Percentiles rank a stretch among this genome's conserved stretches.
These are phyloP conservation scores for Podaxis pistillaris DNA, from an alignment of 768 basidiomycete genomes.

Conservation along the genomic window DNA sequence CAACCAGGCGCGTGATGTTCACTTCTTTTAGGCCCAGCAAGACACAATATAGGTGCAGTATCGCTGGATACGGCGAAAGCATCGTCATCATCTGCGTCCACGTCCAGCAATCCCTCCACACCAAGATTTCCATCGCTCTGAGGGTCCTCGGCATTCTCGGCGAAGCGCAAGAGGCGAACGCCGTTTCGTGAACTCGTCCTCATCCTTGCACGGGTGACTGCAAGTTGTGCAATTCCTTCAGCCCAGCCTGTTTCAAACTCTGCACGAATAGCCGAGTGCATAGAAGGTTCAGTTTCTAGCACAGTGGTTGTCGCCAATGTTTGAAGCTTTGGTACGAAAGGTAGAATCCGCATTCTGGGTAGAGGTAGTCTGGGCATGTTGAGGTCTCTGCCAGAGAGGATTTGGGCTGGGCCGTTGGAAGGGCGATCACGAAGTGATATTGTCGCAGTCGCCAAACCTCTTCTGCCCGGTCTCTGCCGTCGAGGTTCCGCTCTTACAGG, in stretches of 20 bases:
- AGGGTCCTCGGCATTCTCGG: constrained; percentile 21
- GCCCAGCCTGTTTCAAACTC: constrained; percentile 66
- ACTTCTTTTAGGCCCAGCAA: constrained; percentile 30
- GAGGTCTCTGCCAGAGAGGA: constrained; percentile 13
- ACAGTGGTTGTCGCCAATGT: constrained; percentile 47
- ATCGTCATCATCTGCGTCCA: constrained; percentile 27
- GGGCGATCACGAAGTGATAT: constrained; percentile 51
- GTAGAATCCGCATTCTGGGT: constrained; percentile 55
- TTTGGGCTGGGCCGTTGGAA: neutral
- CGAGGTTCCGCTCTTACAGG: constrained; percentile 11
- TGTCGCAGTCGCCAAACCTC: constrained; percentile 63
- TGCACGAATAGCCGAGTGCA: constrained; percentile 37
- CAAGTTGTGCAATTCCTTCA: constrained; percentile 53
- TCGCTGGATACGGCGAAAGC: constrained; percentile 22
- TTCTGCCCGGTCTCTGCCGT: constrained; percentile 44
- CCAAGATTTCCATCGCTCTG: constrained; percentile 23
- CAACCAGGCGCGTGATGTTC: constrained; percentile 35
- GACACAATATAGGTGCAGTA: constrained; percentile 38
- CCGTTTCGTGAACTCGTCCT: constrained; percentile 47
- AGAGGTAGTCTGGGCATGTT: constrained; percentile 12
- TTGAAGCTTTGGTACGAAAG: constrained; percentile 45
- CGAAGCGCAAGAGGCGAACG: constrained; percentile 40
- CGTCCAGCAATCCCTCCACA: constrained; percentile 35
- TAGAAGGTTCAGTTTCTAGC: constrained; percentile 28
- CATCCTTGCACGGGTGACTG: constrained; percentile 45